Evolutionary conservation across 2,329 filamentous ascomycete genomes (phyloP).

Genomic region (Aspergillus caelatus): DNA sequence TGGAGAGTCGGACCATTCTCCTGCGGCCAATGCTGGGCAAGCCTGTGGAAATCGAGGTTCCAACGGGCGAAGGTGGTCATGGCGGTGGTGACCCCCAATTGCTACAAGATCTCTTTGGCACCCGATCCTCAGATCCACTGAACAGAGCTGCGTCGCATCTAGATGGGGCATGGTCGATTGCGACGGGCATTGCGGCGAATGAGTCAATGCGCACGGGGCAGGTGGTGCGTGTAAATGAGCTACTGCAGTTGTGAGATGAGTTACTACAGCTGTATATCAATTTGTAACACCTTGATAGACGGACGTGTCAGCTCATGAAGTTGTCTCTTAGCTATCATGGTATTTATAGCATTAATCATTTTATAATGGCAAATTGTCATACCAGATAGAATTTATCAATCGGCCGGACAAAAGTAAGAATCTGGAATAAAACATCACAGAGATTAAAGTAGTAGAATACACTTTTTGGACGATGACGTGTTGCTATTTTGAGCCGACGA

Average conservation of each 20-base stretch:
- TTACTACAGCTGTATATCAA: neutral
- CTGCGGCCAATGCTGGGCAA: conserved; percentile 60
- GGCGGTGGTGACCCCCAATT: conserved; percentile 63
- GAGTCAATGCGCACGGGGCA: conserved; percentile 60
- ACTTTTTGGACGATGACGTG: too few relatives aligned
- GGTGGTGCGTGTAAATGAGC: conserved; percentile 59
- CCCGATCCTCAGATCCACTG: conserved; percentile 48
- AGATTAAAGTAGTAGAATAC: too few relatives aligned
- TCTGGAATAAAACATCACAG: too few relatives aligned
- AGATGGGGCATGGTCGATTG: conserved; percentile 61
- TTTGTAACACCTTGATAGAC: neutral
- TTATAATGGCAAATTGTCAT: neutral
- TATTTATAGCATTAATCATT: fast-evolving
- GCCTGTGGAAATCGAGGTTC: conserved; percentile 58
- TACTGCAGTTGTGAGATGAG: conserved; percentile 15
- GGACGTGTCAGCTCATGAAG: neutral
- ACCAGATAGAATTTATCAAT: neutral
- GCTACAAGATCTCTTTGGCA: conserved; percentile 61
- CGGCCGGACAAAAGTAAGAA: too few relatives aligned
- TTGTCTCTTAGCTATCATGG: neutral
- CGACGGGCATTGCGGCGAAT: conserved; percentile 64
- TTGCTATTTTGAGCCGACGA: too few relatives aligned
- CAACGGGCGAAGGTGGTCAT: conserved; percentile 57
- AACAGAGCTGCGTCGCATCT: conserved; percentile 61
- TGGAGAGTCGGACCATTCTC: conserved; percentile 32